Conservation (phyloP, 768 basidiomycete genomes). For the Fomitopsis serialis region DNA sequence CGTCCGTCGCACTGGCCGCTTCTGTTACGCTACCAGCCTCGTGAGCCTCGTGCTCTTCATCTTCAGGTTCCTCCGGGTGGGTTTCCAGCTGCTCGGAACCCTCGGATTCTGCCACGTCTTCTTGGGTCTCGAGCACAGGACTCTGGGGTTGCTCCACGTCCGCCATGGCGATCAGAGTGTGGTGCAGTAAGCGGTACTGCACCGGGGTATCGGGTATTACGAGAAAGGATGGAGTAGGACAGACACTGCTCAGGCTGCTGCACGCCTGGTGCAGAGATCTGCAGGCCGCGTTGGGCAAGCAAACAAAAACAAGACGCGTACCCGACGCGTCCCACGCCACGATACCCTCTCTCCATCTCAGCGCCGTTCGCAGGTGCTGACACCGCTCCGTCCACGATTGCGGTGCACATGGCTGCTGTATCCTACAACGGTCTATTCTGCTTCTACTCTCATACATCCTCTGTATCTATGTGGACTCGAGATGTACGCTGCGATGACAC, state of each 20-base stretch:
- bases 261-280: neutral
- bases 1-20: constrained; percentile 22
- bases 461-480: neutral
- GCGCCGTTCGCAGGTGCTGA: neutral
- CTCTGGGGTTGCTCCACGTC: constrained; percentile 24
- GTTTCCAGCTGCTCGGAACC: constrained; percentile 17
- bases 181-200: constrained; percentile 3
- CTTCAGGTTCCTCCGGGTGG: constrained; percentile 22
- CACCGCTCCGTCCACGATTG: too few relatives aligned
- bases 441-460: neutral
- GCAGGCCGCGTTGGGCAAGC: constrained; percentile 1
- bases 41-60: constrained; percentile 37
- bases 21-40: constrained; percentile 22
- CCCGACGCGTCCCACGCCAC: constrained; percentile 9
- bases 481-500: neutral
- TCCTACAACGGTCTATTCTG: neutral
- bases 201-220: constrained; percentile 9
- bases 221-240: neutral
- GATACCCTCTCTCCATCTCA: neutral
- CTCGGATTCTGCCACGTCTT: constrained; percentile 15
- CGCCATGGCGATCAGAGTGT: constrained; percentile 25
- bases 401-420: too few relatives aligned
- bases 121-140: constrained; percentile 15
- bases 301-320: constrained; percentile 17
- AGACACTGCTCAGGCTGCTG: constrained; percentile 4